Evolutionary conservation across 192 early-diverging fungal species (phyloP).

Genomic region (Backusella westeae): DNA sequence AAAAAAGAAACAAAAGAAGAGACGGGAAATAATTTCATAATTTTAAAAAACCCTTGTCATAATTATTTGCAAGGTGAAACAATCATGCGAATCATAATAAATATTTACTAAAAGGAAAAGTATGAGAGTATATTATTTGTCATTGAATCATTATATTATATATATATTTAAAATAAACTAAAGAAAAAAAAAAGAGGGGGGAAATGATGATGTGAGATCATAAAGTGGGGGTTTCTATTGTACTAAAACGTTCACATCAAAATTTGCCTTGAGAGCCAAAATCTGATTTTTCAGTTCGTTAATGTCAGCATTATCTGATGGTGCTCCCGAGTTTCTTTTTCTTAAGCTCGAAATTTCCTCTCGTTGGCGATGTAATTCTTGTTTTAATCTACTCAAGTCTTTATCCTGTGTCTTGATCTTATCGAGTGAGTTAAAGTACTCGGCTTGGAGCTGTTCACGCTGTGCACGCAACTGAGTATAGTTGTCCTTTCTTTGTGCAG

Average conservation of each 20-base stretch:
- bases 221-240: background rate
- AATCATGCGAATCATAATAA: background rate
- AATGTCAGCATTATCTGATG: slow-evolving; percentile 55
- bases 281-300: slow-evolving; percentile 73
- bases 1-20: background rate
- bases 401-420: slow-evolving; percentile 62
- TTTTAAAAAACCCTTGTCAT: background rate
- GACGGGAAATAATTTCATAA: background rate
- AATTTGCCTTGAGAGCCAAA: slow-evolving; percentile 54
- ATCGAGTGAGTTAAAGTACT: slow-evolving; percentile 52
- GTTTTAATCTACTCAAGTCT: slow-evolving; percentile 57
- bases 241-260: background rate
- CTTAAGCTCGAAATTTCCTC: slow-evolving; percentile 64
- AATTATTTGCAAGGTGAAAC: background rate
- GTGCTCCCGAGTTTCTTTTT: slow-evolving; percentile 25
- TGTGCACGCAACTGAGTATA: slow-evolving; percentile 53
- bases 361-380: slow-evolving; percentile 52
- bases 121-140: background rate
- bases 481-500: slow-evolving; percentile 55
- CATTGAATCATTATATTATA: background rate
- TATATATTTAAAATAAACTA: too few species aligned
- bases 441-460: slow-evolving; percentile 56
- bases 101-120: too few species aligned
- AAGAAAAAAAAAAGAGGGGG: too few species aligned
- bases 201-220: too few species aligned